Conservation (phyloP, 2,329 filamentous ascomycete genomes). For the Cladophialophora exuberans region DNA sequence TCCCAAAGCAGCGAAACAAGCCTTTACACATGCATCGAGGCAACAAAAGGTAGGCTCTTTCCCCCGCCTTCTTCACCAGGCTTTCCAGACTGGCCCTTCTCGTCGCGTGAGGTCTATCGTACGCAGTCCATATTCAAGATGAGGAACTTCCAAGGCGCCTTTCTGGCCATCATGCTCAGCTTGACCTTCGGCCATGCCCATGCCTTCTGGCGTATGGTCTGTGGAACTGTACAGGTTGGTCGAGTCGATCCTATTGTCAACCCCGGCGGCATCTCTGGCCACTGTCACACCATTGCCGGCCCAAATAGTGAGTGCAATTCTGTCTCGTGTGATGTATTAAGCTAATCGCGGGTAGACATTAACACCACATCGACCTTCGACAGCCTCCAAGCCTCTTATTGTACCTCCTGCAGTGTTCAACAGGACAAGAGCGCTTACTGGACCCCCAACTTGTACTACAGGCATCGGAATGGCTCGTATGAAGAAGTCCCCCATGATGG, state of each 20-base stretch:
- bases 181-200: constrained; percentile 40
- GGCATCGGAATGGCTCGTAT: constrained; percentile 61
- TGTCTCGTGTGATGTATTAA: background rate
- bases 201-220: constrained; percentile 91
- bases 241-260: constrained; percentile 78
- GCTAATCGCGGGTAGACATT: constrained; percentile 51
- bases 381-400: constrained; percentile 63
- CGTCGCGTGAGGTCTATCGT: constrained; percentile 9
- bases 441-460: constrained; percentile 78
- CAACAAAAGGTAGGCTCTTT: constrained; percentile 13
- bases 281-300: constrained; percentile 76
- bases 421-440: constrained; percentile 88
- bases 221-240: constrained; percentile 67
- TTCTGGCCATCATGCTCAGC: constrained; percentile 26
- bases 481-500: constrained; percentile 49
- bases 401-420: constrained; percentile 78
- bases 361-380: constrained; percentile 58
- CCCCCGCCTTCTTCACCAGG: constrained; percentile 1
- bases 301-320: constrained; percentile 65
- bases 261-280: constrained; percentile 61
- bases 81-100: constrained; percentile 17
- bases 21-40: background rate
- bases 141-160: constrained; percentile 22
- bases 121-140: constrained; percentile 23
- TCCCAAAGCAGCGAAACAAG: constrained; percentile 18